Conservation (phyloP, 129 eudicot species). For the Glebionis coronaria region DNA sequence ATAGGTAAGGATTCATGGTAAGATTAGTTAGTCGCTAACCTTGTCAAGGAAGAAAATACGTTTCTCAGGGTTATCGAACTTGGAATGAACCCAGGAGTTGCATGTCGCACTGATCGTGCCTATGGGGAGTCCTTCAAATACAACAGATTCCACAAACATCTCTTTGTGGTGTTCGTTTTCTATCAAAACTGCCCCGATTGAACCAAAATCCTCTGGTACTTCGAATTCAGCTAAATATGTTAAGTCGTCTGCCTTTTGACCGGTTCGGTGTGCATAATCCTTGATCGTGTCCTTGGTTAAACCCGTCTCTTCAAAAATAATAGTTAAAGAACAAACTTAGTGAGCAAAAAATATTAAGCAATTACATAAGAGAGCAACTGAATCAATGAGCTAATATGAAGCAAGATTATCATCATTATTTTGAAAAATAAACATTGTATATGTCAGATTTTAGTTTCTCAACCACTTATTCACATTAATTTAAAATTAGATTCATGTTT, state of each 20-base stretch:
- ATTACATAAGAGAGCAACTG: no score
- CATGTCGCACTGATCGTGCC: conserved; percentile 33
- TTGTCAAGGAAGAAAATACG: conserved; percentile 69
- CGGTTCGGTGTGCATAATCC: conserved; percentile 38
- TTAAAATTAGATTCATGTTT: no score
- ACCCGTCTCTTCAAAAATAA: conserved; percentile 38
- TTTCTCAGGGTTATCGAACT: conserved; percentile 30
- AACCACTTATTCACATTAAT: no score
- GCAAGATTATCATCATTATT: no score
- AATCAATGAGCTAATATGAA: no score
- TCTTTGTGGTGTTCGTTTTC: conserved; percentile 71
- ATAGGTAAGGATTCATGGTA: no score
- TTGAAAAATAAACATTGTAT: no score
- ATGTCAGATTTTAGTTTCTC: no score
- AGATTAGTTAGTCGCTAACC: conserved; percentile 28
- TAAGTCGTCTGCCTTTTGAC: conserved; percentile 16
- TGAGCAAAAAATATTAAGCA: neutral
- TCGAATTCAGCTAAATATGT: conserved; percentile 39
- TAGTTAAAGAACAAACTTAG: neutral
- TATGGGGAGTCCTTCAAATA: conserved; percentile 40
- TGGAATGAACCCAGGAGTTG: conserved; percentile 67
- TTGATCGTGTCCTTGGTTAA: conserved; percentile 31
- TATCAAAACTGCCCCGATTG: conserved; percentile 53
- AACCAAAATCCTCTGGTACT: conserved; percentile 53
- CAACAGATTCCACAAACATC: conserved; percentile 38